These are phyloP conservation scores for Sporothrix humicola DNA, from an alignment of 2,329 filamentous ascomycete genomes.

Conservation along the genomic window DNA sequence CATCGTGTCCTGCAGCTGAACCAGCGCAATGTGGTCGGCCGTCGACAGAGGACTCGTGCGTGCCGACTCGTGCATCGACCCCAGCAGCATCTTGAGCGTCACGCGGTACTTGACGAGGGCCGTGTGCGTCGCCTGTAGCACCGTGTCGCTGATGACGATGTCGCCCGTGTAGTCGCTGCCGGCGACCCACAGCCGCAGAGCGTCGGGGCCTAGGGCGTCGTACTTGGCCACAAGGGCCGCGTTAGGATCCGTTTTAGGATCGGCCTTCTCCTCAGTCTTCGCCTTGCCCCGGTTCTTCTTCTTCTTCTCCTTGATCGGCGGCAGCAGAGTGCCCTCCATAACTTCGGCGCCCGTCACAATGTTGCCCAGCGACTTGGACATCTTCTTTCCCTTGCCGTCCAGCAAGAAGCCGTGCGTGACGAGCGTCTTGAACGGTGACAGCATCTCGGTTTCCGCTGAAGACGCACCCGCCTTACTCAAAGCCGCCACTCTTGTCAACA, in stretches of 20 bases:
- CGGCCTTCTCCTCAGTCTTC: constrained; percentile 40
- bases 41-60: constrained; percentile 59
- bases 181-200: constrained; percentile 87
- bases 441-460: constrained; percentile 30
- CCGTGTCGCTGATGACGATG: constrained; percentile 77
- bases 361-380: constrained; percentile 97
- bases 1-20: constrained; percentile 73
- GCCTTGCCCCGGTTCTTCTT: constrained; percentile 57
- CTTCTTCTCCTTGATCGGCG: constrained; percentile 67
- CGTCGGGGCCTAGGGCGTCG: constrained; percentile 83
- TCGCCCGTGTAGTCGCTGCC: constrained; percentile 91
- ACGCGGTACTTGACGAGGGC: constrained; percentile 85
- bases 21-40: constrained; percentile 75
- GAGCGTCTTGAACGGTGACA: constrained; percentile 81
- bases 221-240: constrained; percentile 45
- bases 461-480: constrained; percentile 45
- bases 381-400: constrained; percentile 89
- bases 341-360: constrained; percentile 80
- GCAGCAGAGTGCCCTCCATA: constrained; percentile 80
- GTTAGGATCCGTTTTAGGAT: too few species aligned
- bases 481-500: constrained; percentile 81
- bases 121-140: constrained; percentile 77
- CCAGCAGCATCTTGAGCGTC: constrained; percentile 88
- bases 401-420: constrained; percentile 96
- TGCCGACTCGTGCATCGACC: constrained; percentile 67